These are phyloP conservation scores for Colletotrichum aenigma DNA, from an alignment of 2,329 filamentous ascomycete genomes.

Conservation along the genomic window DNA sequence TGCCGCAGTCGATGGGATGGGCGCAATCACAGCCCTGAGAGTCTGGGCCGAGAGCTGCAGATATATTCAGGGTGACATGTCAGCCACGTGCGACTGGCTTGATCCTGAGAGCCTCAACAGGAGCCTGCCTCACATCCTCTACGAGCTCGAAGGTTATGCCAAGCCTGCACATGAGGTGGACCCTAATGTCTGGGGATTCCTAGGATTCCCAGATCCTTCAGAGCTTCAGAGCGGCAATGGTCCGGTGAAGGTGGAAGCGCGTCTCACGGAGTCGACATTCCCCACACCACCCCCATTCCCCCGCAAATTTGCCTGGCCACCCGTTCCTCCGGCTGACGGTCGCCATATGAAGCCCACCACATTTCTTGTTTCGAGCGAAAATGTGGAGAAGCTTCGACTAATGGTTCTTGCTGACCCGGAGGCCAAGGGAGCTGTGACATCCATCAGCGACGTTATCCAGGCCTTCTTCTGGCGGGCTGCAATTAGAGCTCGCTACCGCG, in stretches of 20 bases:
- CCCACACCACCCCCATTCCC: neutral
- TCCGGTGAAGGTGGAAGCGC: neutral
- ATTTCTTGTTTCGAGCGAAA: neutral
- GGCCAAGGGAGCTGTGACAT: neutral
- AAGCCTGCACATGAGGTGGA: neutral
- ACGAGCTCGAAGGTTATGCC: neutral
- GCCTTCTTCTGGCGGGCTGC: neutral
- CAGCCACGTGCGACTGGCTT: neutral
- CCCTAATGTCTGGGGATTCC: neutral
- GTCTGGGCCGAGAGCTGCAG: neutral
- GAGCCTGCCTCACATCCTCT: neutral
- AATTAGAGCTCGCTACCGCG: fast-evolving
- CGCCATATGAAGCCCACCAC: neutral
- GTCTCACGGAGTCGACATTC: neutral
- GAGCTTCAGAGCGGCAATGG: neutral
- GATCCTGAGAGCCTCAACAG: neutral
- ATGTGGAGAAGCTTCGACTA: neutral
- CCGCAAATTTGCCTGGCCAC: neutral
- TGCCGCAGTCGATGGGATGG: neutral
- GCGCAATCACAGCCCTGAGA: neutral
- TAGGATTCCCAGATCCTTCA: neutral
- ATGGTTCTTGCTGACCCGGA: neutral
- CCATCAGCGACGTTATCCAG: neutral
- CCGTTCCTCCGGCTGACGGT: neutral
- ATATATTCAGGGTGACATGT: neutral